phyloP scores from a whole-genome alignment of 768 basidiomycete species.

The Lactarius hatsudake region DNA sequence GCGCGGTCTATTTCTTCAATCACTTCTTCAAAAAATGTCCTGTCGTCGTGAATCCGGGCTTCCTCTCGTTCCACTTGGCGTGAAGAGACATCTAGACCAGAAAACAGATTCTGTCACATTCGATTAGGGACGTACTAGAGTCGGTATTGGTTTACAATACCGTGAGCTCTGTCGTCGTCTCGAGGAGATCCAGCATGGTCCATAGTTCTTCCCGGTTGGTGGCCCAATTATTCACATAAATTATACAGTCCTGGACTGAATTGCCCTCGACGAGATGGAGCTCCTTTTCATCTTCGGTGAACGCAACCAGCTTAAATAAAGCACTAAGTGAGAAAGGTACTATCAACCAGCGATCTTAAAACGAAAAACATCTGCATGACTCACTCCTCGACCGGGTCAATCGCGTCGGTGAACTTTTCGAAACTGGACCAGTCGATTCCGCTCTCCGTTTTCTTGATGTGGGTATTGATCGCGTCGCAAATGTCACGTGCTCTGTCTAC shows the following conservation, averaged over 20 bases:
- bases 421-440: conserved; percentile 24
- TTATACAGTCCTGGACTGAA: conserved; percentile 16
- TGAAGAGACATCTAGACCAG: background rate
- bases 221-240: conserved; percentile 15
- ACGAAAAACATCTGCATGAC: background rate
- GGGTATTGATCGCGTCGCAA: conserved; percentile 25
- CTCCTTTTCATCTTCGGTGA: conserved; percentile 17
- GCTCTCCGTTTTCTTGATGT: conserved; percentile 21
- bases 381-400: conserved; percentile 30
- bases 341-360: background rate
- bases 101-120: conserved; percentile 10
- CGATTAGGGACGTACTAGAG: background rate
- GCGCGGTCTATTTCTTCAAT: conserved; percentile 8
- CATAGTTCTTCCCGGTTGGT: conserved; percentile 19
- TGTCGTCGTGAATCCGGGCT: conserved; percentile 10
- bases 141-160: background rate
- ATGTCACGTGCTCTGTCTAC: conserved; percentile 26
- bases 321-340: background rate
- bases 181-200: conserved; percentile 3
- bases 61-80: conserved; percentile 10
- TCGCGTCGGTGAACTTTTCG: conserved; percentile 24
- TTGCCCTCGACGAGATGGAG: conserved; percentile 7
- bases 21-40: conserved; percentile 10
- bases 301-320: conserved; percentile 15
- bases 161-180: conserved; percentile 12